Evolutionary conservation across 2,329 filamentous ascomycete genomes (phyloP).

Genomic region (Beauveria sp.): DNA sequence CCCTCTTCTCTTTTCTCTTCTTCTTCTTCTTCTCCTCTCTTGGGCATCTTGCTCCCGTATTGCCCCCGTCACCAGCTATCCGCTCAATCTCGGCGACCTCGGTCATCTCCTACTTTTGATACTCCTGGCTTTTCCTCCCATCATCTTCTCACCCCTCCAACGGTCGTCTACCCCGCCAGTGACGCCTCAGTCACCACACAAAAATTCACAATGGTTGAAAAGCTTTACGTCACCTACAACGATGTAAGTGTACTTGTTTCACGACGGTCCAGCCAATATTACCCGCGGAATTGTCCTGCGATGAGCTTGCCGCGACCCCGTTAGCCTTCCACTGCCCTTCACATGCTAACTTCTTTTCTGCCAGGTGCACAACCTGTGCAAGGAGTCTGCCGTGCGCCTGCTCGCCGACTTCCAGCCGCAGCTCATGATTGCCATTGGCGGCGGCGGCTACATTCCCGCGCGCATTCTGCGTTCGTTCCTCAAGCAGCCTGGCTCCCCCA

Average conservation of each 20-base stretch:
- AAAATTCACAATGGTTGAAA: slow-evolving; percentile 62
- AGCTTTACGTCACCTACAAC: slow-evolving; percentile 87
- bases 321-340: background rate
- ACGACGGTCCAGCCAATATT: background rate
- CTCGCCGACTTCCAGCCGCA: slow-evolving; percentile 82
- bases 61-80: background rate
- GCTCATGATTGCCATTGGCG: slow-evolving; percentile 97
- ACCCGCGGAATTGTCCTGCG: background rate
- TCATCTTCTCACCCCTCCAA: background rate
- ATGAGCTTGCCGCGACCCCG: background rate
- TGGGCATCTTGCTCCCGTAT: slow-evolving; percentile 15
- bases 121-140: background rate
- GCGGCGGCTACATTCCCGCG: slow-evolving; percentile 93
- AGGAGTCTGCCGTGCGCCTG: slow-evolving; percentile 73
- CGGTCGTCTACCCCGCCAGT: slow-evolving; percentile 12
- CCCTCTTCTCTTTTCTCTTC: background rate
- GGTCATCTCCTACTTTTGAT: background rate
- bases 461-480: slow-evolving; percentile 97
- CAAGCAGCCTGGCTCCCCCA: slow-evolving; percentile 75
- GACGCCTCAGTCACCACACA: slow-evolving; percentile 12
- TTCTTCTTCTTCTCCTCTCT: slow-evolving; percentile 13
- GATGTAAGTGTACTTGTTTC: slow-evolving; percentile 50
- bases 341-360: background rate
- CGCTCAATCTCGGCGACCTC: background rate
- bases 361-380: slow-evolving; percentile 95